A percentile compares a stretch with the other conserved stretches of the same genome.
Evolutionary conservation across 257 asterid species (phyloP).

Genomic region (Datura wrightii): DNA sequence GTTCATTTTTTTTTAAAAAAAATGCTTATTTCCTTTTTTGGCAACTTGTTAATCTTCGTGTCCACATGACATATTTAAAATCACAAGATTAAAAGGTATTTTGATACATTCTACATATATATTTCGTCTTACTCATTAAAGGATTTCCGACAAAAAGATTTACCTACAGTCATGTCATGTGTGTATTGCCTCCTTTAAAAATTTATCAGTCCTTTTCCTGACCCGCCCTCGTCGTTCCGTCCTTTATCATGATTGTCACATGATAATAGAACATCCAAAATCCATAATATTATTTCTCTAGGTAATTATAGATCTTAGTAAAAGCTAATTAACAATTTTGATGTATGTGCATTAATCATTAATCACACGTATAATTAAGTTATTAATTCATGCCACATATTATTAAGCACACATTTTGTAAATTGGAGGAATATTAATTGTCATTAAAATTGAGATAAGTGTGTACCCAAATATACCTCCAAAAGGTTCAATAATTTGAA

Average conservation of each 20-base stretch:
- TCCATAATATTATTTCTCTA: background rate
- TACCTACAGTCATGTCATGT: too few relatives aligned
- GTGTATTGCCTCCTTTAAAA: background rate
- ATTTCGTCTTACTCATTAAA: too few relatives aligned
- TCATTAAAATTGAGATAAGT: background rate
- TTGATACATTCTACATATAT: too few relatives aligned
- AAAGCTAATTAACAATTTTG: background rate
- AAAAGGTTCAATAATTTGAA: constrained; percentile 14
- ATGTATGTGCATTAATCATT: background rate
- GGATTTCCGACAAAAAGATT: too few relatives aligned
- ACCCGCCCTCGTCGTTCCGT: background rate
- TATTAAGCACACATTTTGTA: background rate
- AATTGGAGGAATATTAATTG: background rate
- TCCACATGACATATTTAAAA: too few relatives aligned
- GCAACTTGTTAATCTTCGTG: too few relatives aligned
- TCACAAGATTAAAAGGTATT: too few relatives aligned
- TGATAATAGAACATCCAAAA: background rate
- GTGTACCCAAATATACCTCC: background rate
- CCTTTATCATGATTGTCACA: background rate
- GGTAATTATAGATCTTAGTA: background rate
- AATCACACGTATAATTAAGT: background rate
- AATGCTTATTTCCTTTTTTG: too few relatives aligned
- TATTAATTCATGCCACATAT: background rate
- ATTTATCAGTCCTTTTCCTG: background rate
- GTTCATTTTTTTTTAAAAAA: too few relatives aligned